phyloP scores from a whole-genome alignment of 1,284 basidiomycete genomes.

The Ustilago nuda region DNA sequence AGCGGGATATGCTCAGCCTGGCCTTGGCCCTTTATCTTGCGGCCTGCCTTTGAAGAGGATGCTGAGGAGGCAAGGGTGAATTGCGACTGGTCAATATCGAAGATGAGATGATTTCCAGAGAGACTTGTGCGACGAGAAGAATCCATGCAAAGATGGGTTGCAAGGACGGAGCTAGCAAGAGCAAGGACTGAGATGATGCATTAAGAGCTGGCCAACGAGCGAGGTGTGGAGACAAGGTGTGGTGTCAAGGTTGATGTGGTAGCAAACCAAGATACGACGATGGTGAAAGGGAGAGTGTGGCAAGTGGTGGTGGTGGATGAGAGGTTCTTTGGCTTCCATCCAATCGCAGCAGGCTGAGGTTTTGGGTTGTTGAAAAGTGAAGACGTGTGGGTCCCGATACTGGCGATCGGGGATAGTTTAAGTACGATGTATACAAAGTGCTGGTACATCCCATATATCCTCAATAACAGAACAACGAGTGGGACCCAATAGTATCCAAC shows the following conservation, averaged over 20 bases:
- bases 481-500: too few species aligned
- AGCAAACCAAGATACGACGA: not conserved
- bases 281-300: not conserved
- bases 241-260: not conserved
- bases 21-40: slow-evolving; percentile 7
- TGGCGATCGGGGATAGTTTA: too few species aligned
- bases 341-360: too few species aligned
- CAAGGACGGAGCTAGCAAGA: slow-evolving; percentile 5
- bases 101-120: slow-evolving; percentile 15
- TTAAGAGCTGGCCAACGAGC: slow-evolving; percentile 2
- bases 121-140: not conserved
- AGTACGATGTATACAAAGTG: too few species aligned
- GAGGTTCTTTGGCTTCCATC: too few species aligned
- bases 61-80: not conserved
- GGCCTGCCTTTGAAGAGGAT: not conserved
- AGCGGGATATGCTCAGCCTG: slow-evolving; percentile 41
- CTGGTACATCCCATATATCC: too few species aligned
- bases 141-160: slow-evolving; percentile 26
- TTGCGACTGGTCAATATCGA: not conserved
- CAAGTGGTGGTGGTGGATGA: not conserved
- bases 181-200: slow-evolving; percentile 6
- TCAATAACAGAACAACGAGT: too few species aligned
- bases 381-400: too few species aligned
- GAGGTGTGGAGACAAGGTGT: not conserved
- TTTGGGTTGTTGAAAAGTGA: too few species aligned